phyloP scores from a whole-genome alignment of 768 basidiomycete genomes.

The Collybiopsis confluens region DNA sequence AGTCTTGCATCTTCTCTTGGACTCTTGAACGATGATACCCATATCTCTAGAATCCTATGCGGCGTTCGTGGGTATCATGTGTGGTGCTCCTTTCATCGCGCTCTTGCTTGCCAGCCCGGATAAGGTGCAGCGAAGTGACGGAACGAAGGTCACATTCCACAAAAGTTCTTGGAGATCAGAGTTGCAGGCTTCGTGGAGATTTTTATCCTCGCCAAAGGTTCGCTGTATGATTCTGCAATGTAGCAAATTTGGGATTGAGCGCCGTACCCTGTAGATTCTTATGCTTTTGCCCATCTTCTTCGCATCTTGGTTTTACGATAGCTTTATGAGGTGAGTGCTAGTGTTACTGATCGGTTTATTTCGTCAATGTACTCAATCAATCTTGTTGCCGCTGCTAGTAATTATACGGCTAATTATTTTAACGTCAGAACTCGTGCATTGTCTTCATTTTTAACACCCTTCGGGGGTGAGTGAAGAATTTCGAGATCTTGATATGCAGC shows the following conservation, averaged over 20 bases:
- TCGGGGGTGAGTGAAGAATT: not conserved
- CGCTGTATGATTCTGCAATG: too few species aligned
- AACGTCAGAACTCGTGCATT: not conserved
- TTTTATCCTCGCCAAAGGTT: conserved; percentile 1
- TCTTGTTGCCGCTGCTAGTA: not conserved
- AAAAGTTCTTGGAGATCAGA: not conserved
- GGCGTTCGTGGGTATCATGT: conserved; percentile 3
- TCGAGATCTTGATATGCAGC: too few species aligned
- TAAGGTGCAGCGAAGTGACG: not conserved
- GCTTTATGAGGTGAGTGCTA: conserved; percentile 2
- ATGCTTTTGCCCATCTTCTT: not conserved
- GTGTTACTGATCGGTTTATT: too few species aligned
- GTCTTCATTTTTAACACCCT: conserved; percentile 1
- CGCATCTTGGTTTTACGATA: conserved; percentile 3
- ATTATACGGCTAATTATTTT: not conserved
- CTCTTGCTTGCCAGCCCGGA: not conserved
- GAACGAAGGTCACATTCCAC: not conserved
- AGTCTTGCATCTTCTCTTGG: not conserved
- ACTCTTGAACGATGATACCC: too few species aligned
- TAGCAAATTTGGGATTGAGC: too few species aligned
- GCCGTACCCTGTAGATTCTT: not conserved
- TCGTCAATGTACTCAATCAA: too few species aligned
- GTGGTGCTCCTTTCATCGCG: conserved; percentile 1
- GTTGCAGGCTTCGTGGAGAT: not conserved
- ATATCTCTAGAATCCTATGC: not conserved